phyloP scores from a whole-genome alignment of 352 stramenopile genomes.

The Phytopythium boreale region DNA sequence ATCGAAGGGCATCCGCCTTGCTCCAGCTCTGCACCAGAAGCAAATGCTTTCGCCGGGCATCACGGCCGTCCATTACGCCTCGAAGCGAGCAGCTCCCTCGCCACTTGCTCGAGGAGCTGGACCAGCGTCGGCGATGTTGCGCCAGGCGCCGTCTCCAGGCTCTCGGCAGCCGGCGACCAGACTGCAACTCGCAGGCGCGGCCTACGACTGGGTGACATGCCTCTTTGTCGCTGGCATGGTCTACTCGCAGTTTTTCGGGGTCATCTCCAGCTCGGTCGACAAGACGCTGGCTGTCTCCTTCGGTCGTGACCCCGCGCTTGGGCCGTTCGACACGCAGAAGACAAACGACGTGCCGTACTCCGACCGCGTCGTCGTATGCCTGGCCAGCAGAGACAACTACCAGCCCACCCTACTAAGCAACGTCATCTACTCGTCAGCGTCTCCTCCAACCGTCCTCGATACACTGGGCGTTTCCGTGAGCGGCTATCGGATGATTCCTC shows the following conservation, averaged over 20 bases:
- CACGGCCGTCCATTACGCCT: background rate
- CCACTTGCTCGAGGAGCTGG: background rate
- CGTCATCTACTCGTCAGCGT: background rate
- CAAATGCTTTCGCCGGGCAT: background rate
- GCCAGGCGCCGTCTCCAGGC: background rate
- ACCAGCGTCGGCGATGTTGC: background rate
- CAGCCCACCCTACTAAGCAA: background rate
- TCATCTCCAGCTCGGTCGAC: constrained; percentile 2
- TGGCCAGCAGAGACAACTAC: background rate
- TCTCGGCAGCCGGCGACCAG: background rate
- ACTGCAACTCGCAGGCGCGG: background rate
- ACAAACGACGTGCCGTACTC: constrained; percentile 15
- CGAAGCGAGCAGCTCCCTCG: background rate
- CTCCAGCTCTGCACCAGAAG: background rate
- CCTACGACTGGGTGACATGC: background rate
- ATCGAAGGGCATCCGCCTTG: too few species aligned
- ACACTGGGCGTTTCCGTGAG: background rate
- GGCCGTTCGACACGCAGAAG: background rate
- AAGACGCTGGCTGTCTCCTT: background rate
- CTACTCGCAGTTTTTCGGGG: constrained; percentile 5
- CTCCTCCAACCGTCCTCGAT: background rate
- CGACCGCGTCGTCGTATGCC: constrained; percentile 4
- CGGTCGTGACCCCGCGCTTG: background rate
- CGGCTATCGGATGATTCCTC: background rate
- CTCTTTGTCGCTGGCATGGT: constrained; percentile 1